These are phyloP conservation scores for Carex pumila DNA, from an alignment of 176 grass and related monocot species.

Conservation along the genomic window DNA sequence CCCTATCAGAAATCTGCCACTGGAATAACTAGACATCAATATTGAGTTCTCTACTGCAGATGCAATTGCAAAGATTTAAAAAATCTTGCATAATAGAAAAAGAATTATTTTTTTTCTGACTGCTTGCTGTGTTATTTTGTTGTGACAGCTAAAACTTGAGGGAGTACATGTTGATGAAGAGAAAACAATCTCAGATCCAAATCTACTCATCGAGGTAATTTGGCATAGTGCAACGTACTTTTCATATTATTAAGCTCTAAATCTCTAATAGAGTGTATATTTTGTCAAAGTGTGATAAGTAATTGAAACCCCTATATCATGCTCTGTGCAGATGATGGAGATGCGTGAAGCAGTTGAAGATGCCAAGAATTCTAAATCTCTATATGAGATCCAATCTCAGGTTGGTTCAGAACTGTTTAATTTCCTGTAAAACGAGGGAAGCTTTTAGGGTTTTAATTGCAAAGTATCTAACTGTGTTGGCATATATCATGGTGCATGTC, in stretches of 20 bases:
- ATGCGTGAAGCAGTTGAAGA: constrained; percentile 73
- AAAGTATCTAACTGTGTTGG: background rate
- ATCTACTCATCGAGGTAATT: constrained; percentile 79
- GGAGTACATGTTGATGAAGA: constrained; percentile 81
- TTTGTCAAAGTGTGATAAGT: background rate
- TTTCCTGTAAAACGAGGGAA: background rate
- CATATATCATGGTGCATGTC: background rate
- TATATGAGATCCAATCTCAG: constrained; percentile 65
- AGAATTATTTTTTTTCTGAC: background rate
- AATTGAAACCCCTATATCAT: background rate
- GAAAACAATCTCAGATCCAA: constrained; percentile 59
- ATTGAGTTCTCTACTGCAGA: background rate
- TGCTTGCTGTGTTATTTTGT: background rate
- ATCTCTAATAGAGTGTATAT: background rate
- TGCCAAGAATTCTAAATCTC: constrained; percentile 42
- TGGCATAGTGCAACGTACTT: background rate
- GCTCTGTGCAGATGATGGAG: constrained; percentile 68
- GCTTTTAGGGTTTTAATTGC: background rate
- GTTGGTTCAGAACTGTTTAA: constrained; percentile 20
- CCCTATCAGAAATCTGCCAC: background rate
- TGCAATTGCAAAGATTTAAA: background rate
- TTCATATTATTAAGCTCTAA: background rate
- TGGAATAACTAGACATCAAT: background rate
- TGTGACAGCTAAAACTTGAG: constrained; percentile 66
- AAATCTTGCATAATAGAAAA: background rate